phyloP scores from a whole-genome alignment of 306 rosid species.

The Lupinus albus region DNA sequence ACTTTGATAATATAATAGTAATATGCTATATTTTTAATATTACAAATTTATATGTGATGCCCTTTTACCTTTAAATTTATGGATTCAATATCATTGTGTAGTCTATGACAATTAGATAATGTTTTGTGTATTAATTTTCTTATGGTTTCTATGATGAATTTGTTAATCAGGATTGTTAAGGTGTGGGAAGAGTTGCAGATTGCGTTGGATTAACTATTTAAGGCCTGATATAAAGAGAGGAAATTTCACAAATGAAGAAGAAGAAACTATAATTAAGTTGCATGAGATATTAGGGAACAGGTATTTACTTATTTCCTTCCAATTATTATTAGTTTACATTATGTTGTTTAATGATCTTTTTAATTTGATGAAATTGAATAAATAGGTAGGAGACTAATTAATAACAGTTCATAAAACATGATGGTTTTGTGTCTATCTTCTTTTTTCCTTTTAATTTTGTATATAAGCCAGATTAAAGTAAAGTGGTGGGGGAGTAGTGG shows the following conservation, averaged over 20 bases:
- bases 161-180: conserved; percentile 69
- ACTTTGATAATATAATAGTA: no score
- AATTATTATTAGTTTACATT: conserved; percentile 32
- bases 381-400: neutral
- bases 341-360: neutral
- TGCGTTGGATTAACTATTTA: conserved; percentile 84
- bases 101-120: neutral
- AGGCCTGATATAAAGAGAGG: conserved; percentile 95
- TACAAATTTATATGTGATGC: no score
- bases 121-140: conserved; percentile 7
- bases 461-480: conserved; percentile 18
- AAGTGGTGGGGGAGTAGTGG: conserved; percentile 40
- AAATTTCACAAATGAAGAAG: conserved; percentile 83
- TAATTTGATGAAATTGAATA: conserved; percentile 6
- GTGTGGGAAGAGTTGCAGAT: conserved; percentile 95
- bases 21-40: no score
- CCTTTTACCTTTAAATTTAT: no score
- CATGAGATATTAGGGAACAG: conserved; percentile 83
- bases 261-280: conserved; percentile 64
- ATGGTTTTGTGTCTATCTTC: conserved; percentile 20
- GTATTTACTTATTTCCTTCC: conserved; percentile 41
- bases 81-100: neutral
- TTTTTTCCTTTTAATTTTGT: neutral
- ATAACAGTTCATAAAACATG: neutral
- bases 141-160: conserved; percentile 9